These are phyloP conservation scores for Helenozyma rhizophorensis DNA, from an alignment of 805 yeast species.

Conservation along the genomic window DNA sequence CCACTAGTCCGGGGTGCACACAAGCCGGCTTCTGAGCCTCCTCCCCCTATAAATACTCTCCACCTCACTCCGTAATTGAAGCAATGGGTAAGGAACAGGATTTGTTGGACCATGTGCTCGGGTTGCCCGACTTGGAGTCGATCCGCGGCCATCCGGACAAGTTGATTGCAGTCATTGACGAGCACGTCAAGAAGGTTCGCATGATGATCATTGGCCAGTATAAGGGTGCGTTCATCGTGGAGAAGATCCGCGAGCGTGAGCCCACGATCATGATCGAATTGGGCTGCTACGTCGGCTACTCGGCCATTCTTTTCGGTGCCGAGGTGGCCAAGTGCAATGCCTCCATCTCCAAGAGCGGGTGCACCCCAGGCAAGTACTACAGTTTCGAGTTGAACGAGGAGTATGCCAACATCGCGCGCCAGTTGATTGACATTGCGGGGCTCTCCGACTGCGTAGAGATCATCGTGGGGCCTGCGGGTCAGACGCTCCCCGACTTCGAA, in stretches of 20 bases:
- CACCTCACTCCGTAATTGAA: too few relatives aligned
- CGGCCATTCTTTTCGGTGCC: slow-evolving; percentile 32
- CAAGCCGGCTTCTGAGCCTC: too few relatives aligned
- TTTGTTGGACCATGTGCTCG: slow-evolving; percentile 20
- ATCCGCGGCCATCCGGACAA: slow-evolving; percentile 28
- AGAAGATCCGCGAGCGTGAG: slow-evolving; percentile 17
- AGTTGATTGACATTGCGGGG: slow-evolving; percentile 31
- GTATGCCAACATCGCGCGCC: slow-evolving; percentile 26
- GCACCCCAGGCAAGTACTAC: slow-evolving; percentile 24
- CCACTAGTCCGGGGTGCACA: too few relatives aligned
- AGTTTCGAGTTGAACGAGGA: slow-evolving; percentile 29
- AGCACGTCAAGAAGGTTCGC: slow-evolving; percentile 12
- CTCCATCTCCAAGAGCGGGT: slow-evolving; percentile 2
- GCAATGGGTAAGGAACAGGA: slow-evolving; percentile 22
- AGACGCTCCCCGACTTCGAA: slow-evolving; percentile 23
- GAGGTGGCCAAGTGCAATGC: slow-evolving; percentile 18
- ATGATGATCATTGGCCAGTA: slow-evolving; percentile 31
- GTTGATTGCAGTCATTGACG: slow-evolving; percentile 29
- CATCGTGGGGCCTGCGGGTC: slow-evolving; percentile 29
- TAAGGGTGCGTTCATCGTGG: slow-evolving; percentile 26
- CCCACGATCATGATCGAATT: slow-evolving; percentile 29
- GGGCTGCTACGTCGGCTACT: slow-evolving; percentile 34
- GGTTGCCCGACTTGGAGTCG: slow-evolving; percentile 19
- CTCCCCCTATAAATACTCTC: too few relatives aligned
- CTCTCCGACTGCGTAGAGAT: slow-evolving; percentile 25